These are phyloP conservation scores for Acanthamoeba healyi DNA, from an alignment of 208 protist species.

Conservation along the genomic window DNA sequence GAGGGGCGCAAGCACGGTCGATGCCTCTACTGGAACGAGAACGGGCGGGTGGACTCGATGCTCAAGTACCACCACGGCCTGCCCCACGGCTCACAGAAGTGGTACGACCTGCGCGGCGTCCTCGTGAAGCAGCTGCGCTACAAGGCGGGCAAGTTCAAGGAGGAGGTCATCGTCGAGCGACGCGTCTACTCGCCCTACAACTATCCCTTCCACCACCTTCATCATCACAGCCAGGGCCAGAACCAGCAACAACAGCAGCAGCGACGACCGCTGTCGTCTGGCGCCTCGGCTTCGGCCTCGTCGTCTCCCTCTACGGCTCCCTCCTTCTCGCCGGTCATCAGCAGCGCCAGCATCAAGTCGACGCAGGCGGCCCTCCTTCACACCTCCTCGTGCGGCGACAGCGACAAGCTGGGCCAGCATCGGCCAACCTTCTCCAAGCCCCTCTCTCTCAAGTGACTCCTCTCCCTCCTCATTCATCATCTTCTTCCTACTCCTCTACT, in stretches of 20 bases:
- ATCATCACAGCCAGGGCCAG: no score
- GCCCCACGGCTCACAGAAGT: slow-evolving; percentile 40
- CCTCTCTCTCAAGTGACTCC: slow-evolving; percentile 21
- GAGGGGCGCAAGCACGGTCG: slow-evolving; percentile 6
- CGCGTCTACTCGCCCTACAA: slow-evolving; percentile 33
- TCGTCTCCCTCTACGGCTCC: neutral
- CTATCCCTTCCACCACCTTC: neutral
- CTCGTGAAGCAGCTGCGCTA: slow-evolving; percentile 18
- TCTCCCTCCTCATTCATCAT: no score
- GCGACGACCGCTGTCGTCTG: neutral
- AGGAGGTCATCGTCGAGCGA: slow-evolving; percentile 4
- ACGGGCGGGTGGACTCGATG: neutral
- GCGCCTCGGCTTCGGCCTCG: neutral
- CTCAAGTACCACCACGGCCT: slow-evolving; percentile 37
- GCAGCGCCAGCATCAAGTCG: slow-evolving; percentile 45
- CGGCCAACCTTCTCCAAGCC: slow-evolving; percentile 18
- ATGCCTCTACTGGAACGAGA: neutral
- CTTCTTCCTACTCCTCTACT: no score
- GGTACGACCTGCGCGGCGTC: slow-evolving; percentile 26
- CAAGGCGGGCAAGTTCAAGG: slow-evolving; percentile 40
- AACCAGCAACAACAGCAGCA: no score
- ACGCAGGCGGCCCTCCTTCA: neutral
- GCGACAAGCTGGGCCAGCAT: neutral
- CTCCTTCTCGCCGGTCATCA: neutral
- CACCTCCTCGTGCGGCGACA: neutral